Base-by-base conservation (phyloP, 306 rosid genomes). In the Macrotyloma uniflorum region DNA sequence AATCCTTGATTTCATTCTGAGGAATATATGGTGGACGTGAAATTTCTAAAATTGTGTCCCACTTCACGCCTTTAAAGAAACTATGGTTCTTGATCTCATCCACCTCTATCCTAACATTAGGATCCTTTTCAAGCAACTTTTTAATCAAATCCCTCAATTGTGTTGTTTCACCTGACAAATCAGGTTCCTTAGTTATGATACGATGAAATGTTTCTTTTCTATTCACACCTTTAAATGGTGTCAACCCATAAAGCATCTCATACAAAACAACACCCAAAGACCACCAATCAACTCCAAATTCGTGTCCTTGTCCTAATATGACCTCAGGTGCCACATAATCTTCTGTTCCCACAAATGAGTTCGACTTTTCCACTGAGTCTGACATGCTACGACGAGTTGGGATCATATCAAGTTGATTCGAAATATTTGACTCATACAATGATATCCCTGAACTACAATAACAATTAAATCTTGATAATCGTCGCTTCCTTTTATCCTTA, bases 281-380 rank as follows among this genome's bases (percentile, higher is more conserved):
- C 98, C 98, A 95, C 98, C 98, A 95, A 82, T 95, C 98, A 9
- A 91, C 98, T 2, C 88, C 80, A 35, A 92, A 95, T 26, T 87
- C 79, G 58, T 95, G 98, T 6, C 98, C 98, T 8, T 79, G 10
- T 0, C 98, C 98, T 0, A 83, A 54, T 0, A 95, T 72, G 16
- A 95, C 86, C 75, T 95, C 98, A 1, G 98, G 98, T 24, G 98
- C 93, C 54, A 95, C 97, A 80, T 95, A 95, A 79, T 95, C 98
- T 84, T 95, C 98, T 0, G 98, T 95, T 16, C 98, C 98, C 6
- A 95, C 98, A 67, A 95, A 95, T 20, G 98, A 92, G 83, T 91
- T 95, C 2, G 93, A 95, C 63, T 89, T 92, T 72, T 85, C 97
- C 18, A 89, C 87, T 2, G 92, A 84, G 83, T 80, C 62, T 0